Evolutionary conservation across 805 yeast genomes (phyloP).

Genomic region (Zygoascus biomembranicola): DNA sequence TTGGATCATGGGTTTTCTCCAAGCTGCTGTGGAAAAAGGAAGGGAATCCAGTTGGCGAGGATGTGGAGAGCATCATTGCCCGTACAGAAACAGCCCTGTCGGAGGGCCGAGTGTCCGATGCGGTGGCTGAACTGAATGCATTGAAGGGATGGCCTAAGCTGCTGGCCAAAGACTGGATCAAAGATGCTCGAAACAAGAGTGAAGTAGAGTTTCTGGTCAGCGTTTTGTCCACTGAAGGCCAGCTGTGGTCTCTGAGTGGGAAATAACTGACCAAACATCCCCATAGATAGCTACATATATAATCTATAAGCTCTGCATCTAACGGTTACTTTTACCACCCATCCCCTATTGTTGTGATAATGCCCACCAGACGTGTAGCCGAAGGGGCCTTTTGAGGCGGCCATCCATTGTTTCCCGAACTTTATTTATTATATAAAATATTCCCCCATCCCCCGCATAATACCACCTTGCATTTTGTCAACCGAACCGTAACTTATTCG

Average conservation of each 20-base stretch:
- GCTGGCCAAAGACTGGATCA: conserved; percentile 86
- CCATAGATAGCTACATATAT: no score
- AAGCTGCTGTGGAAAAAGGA: conserved; percentile 65
- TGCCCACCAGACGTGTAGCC: not conserved
- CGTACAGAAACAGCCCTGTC: conserved; percentile 70
- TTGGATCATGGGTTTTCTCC: conserved; percentile 71
- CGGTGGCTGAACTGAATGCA: conserved; percentile 85
- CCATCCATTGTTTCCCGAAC: not conserved
- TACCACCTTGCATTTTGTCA: not conserved
- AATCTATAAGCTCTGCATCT: no score
- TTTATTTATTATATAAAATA: not conserved
- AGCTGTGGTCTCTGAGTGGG: conserved; percentile 6
- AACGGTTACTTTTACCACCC: no score
- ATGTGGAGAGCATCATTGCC: conserved; percentile 81
- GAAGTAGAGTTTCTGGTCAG: conserved; percentile 78
- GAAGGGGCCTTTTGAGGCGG: not conserved
- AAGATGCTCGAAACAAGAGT: conserved; percentile 78
- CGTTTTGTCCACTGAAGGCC: conserved; percentile 31
- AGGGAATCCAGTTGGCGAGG: conserved; percentile 75
- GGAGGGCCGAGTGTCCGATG: conserved; percentile 71
- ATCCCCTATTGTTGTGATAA: no score
- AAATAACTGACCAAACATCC: not conserved
- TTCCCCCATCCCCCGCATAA: not conserved
- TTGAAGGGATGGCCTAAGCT: conserved; percentile 90
- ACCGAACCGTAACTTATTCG: not conserved